Evolutionary conservation across 1,284 basidiomycete genomes (phyloP), one percentile per base, ranked within the genome.

Genomic region (Rhodotorula glutinis): DNA sequence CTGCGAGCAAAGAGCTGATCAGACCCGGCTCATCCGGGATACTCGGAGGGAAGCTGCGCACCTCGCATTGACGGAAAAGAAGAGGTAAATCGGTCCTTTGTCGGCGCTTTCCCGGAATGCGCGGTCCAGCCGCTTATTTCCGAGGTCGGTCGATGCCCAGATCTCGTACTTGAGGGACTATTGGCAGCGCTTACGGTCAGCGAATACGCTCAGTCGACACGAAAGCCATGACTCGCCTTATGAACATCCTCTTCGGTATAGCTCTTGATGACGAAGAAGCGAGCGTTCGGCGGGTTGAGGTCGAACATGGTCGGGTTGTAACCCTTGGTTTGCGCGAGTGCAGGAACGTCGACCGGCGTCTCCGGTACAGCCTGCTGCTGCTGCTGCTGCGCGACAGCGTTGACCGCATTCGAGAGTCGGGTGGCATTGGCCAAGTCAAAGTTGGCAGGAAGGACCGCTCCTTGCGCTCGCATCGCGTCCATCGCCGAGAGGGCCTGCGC

Each of bases 221-320:
- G 16, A 4, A 19, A 51, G 49, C 14, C 25, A 4, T 21, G n/a
- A 1, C 57, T 4, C n/a, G 43, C 57, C 79, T 96, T 96, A 81
- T 96, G 93, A 2, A 97, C 94, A 76, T 97, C 93, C 75, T 97
- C 93, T 78, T 97, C 93, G 10, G 93, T 97, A 80, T 94, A 97
- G 1, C 90, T 93, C 79, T 97, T 96, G 84, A 97, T 97, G 40
- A 97, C 93, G 76, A 96, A 96, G 81, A 85, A 97, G 23, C 92
- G 85, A 13, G 93, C 92, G 78, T 86, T 89, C 53, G 83, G 78
- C 11, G 93, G 92, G 59, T 87, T 84, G 64, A 86, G 86, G 74
- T 95, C 90, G 74, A 95, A 96, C 51, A 85, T 86, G 19, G 85
- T 82, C 10, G 93, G 93, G 76, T 96, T 96, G 77, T 96, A 92